Percentiles rank a stretch among this genome's conserved stretches.
Evolutionary conservation across 129 eudicot species (phyloP).

Genomic region (Mikania micrantha): DNA sequence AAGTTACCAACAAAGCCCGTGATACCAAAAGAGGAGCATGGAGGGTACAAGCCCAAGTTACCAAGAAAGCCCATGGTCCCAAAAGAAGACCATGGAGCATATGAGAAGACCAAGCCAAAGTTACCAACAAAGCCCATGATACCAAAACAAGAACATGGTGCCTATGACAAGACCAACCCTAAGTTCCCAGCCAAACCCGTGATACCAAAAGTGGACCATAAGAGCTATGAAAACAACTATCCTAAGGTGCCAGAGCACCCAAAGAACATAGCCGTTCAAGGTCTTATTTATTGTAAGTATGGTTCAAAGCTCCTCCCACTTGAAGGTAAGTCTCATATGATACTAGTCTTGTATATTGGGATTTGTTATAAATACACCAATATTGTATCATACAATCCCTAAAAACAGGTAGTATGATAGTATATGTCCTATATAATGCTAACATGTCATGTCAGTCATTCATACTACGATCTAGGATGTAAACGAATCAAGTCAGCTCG

Average conservation of each 20-base stretch:
- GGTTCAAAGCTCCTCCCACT: slow-evolving; percentile 36
- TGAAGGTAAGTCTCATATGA: slow-evolving; percentile 32
- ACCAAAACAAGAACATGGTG: neutral
- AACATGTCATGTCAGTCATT: no score
- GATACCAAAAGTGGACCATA: neutral
- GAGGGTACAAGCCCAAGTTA: neutral
- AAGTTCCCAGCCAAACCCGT: slow-evolving; percentile 14
- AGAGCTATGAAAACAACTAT: neutral
- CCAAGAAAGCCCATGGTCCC: slow-evolving; percentile 16
- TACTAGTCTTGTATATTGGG: no score
- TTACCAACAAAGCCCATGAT: slow-evolving; percentile 18
- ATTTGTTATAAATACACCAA: no score
- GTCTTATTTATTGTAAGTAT: slow-evolving; percentile 50
- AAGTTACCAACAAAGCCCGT: slow-evolving; percentile 14
- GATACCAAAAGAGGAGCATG: slow-evolving; percentile 2
- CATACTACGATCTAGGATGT: no score
- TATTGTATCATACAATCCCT: no score
- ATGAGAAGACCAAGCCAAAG: slow-evolving; percentile 1
- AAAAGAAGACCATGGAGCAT: neutral
- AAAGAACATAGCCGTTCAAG: slow-evolving; percentile 40
- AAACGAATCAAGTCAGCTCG: no score
- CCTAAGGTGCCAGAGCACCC: slow-evolving; percentile 24
- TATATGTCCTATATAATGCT: no score
- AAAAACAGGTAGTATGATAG: no score
- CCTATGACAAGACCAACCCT: neutral